Base-by-base conservation (phyloP, 192 early-diverging fungal genomes). In the Coemansia sp. region DNA sequence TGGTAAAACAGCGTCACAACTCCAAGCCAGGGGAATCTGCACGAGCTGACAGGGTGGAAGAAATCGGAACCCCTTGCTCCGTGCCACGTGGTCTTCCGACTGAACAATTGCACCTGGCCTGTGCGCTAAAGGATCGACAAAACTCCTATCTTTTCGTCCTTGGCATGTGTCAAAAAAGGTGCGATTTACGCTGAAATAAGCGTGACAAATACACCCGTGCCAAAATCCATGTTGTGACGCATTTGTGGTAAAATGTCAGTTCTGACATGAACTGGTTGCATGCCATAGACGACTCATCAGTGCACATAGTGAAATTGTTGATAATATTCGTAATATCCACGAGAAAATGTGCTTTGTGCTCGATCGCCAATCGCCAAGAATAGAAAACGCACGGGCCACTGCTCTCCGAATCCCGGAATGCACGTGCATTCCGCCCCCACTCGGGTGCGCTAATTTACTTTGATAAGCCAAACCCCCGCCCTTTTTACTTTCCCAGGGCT, bases 51-150 rank as follows among this genome's bases (percentile, higher is more conserved):
- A 27, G 51, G 2, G 12, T 56, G 51, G 27, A 62, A 68, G 59
- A 55, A 25, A 60, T 60, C 52, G 66, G 60, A 47, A 57, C 41
- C 41, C 32, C 32, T 35, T 35, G 32, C 32, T 35, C 32, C 32
- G 32, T 35, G 32, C 32, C 32, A 35, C 32, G 32, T 35, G 32
- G 32, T 8, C 32, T 27, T 27, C 27, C 27, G 27, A 27, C 27
- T 35, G 32, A 35, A n/a, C 41, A 38, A 38, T 38, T 38, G 37
- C 5, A 45, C 11, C 41, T 45, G 41, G 41, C 41, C 41, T 45
- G 41, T 15, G 41, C 41, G 41, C 41, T 14, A 43, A 43, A 43
- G 14, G 41, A 45, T 45, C 41, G 41, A 45, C 41, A 45, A 37
- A 27, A 37, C 55, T 56, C 24, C 53, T 29, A 25, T 55, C 11